Percentiles rank a stretch among this genome's conserved stretches.
Conservation (phyloP, 2,329 filamentous ascomycete genomes). For the Colletotrichum tropicale region DNA sequence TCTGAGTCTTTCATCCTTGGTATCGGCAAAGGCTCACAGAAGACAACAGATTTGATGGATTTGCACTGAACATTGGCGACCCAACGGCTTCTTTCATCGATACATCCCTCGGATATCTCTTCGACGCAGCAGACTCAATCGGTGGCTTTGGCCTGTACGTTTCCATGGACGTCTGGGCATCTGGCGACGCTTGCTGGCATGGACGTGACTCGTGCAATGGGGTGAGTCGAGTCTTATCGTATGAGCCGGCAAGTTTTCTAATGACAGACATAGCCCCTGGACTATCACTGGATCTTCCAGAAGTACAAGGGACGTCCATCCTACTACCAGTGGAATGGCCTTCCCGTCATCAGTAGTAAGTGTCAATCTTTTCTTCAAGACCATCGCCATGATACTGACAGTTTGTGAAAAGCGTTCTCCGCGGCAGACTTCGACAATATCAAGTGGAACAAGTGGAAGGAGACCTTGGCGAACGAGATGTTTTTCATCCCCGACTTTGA, state of each 20-base stretch:
- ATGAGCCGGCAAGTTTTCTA: background rate
- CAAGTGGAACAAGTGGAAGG: background rate
- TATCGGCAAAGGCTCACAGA: accelerated
- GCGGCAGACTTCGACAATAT: background rate
- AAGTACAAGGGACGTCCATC: background rate
- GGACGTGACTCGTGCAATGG: background rate
- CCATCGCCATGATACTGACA: background rate
- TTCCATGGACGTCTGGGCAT: background rate
- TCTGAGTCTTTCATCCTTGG: accelerated
- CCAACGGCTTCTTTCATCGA: background rate
- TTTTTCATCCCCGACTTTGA: background rate
- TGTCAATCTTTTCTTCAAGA: background rate
- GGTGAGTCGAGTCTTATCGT: background rate
- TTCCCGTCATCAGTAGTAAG: background rate
- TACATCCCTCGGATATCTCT: background rate
- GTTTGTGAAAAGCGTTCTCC: background rate
- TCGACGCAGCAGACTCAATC: background rate
- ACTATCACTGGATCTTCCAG: background rate
- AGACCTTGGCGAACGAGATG: background rate
- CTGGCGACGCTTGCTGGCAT: background rate
- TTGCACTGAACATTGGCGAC: background rate
- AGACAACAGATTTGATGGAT: background rate
- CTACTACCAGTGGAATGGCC: background rate
- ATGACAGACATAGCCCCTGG: background rate
- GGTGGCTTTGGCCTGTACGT: background rate